Base-by-base conservation (phyloP, 2,329 filamentous ascomycete genomes). In the Ceratocystis colombiana region DNA sequence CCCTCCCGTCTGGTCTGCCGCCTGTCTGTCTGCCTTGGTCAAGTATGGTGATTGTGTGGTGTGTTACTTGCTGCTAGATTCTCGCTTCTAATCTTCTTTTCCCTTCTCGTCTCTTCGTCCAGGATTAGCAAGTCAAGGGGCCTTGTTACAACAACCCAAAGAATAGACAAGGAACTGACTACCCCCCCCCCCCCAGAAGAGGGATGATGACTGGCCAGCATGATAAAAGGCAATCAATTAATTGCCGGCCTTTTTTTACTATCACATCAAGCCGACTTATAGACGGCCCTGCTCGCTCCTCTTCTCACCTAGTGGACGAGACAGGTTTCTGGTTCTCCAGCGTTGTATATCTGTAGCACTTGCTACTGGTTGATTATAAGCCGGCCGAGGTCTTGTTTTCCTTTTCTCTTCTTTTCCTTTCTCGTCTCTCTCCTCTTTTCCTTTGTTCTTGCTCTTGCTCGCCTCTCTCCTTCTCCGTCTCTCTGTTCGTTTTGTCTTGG, bases 201-300 rank as follows among this genome's bases (percentile, higher is more conserved):
- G 8, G 10, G 10, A 37, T 37, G 8, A 37, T 37, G 33, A 37
- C 33, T 37, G 33, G 33, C 33, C 3, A 37, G 10, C 33, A 37
- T 12, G 33, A 37, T 37, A 28, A 57, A 57, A 57, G 33, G 30
- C 10, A 57, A n/a, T 6, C 17, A 57, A 57, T 57, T 57, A 57
- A 57, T 28, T 28, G 20, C 53, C 20, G 7, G 53, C 53, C 20
- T 5, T 57, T 28, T 57, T 33, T 15, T 33, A 2, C 33, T 37
- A 37, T 12, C 33, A 8, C 22, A 7, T 57, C 53, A 57, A 57
- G 53, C 33, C 53, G 53, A 57, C 53, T 57, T 57, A 57, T 57
- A 57, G 53, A 57, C 53, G 53, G 17, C 53, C 53, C 53, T 57
- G 53, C 6, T 57, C 53, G 53, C 53, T 57, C 53, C 20, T 57